Evolutionary conservation across 306 rosid genomes (phyloP).

Genomic region (Corylus avellana): DNA sequence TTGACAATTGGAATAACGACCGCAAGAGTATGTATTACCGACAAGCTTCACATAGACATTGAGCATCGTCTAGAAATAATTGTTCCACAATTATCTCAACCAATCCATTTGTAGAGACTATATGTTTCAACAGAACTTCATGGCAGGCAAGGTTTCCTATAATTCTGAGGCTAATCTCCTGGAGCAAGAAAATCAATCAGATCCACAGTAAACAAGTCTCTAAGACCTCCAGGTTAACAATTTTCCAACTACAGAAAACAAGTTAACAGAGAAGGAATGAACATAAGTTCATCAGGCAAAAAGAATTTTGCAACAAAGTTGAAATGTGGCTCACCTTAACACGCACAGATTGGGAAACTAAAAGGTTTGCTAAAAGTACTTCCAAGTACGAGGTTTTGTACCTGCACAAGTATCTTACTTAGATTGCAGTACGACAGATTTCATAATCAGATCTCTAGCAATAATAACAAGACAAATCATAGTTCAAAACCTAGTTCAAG

Average conservation of each 20-base stretch:
- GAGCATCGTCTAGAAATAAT: constrained; percentile 77
- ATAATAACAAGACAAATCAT: background rate
- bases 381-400: constrained; percentile 65
- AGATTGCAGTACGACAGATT: background rate
- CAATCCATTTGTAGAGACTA: constrained; percentile 60
- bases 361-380: constrained; percentile 46
- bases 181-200: constrained; percentile 34
- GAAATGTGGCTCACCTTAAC: constrained; percentile 51
- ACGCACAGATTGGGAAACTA: constrained; percentile 63
- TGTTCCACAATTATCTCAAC: constrained; percentile 57
- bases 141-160: constrained; percentile 92
- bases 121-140: constrained; percentile 56
- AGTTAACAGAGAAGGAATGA: background rate
- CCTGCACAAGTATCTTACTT: constrained; percentile 46
- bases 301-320: constrained; percentile 18
- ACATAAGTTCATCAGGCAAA: background rate
- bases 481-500: background rate
- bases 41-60: constrained; percentile 26
- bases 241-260: constrained; percentile 10
- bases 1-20: constrained; percentile 24
- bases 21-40: constrained; percentile 47
- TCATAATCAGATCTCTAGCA: background rate
- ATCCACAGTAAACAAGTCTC: constrained; percentile 24
- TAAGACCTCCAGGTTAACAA: constrained; percentile 9
- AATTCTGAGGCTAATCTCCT: constrained; percentile 83